Evolutionary conservation across 257 asterid genomes (phyloP), one percentile per base, ranked within the genome.

Genomic region (Leptodermis oblonga): DNA sequence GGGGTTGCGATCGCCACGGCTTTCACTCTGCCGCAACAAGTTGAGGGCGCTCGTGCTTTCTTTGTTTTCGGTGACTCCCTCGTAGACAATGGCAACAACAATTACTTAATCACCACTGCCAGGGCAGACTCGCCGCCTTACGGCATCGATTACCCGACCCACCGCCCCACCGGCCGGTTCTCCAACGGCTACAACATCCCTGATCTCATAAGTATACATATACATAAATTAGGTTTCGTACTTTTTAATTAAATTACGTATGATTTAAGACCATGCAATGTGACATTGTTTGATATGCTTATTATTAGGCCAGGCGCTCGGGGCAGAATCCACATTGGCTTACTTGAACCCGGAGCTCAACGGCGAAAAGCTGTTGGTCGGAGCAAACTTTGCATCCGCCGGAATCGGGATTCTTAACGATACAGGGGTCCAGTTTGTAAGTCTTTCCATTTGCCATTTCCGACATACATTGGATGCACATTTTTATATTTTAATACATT

Each of bases 301-400:
- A n/a, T 54, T 9, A 25, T 59, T 56, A 88, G 97, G 97, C 53
- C 84, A 87, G 72, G 70, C 71, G n/a, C 84, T 91, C 17, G 97
- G 96, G 8, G 84, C 90, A 5, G 96, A 91, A 64, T 51, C 93
- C 31, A 87, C 96, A n/a, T 31, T 91, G 76, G 54, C 97, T 0
- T 91, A 91, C 74, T 79, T 91, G 73, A 70, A 52, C 71, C 97
- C 96, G 0, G 76, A 68, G 62, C 81, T 88, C 12, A 78, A 10
- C 23, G 97, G 97, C 23, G 39, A 76, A n/a, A 86, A 77, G 54
- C 80, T 91, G 11, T 68, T 91, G 42, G 91, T 87, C 34, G 97
- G 97, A 59, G 97, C 97, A 23, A 91, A 91, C 70, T 88, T 91
- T 14, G 97, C 96, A 22, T 91, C 97, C 0, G 97, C 97, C 1